phyloP scores from a whole-genome alignment of 2,329 filamentous ascomycete species.

The Ascochyta fabae region DNA sequence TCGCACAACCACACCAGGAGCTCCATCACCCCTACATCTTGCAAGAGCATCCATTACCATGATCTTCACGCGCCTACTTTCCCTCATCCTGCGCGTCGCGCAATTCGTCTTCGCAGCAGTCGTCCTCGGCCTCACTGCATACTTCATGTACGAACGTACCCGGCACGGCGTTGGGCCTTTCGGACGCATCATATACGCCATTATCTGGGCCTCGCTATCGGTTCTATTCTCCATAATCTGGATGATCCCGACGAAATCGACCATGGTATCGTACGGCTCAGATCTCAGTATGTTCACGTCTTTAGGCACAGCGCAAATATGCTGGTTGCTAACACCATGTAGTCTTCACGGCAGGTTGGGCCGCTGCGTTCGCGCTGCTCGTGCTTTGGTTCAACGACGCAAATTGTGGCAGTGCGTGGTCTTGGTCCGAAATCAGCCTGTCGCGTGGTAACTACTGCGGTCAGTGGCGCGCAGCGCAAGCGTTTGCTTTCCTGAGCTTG shows the following conservation, averaged over 20 bases:
- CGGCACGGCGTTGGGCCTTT: constrained; percentile 60
- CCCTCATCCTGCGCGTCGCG: constrained; percentile 64
- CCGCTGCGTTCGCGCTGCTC: constrained; percentile 55
- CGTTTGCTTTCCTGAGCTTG: constrained; percentile 74
- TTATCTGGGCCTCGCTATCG: constrained; percentile 72
- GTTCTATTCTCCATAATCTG: constrained; percentile 74
- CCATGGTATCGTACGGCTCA: constrained; percentile 73
- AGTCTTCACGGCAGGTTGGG: constrained; percentile 73
- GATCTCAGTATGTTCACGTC: constrained; percentile 57
- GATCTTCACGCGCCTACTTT: constrained; percentile 57
- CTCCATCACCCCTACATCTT: neutral
- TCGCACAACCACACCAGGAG: neutral
- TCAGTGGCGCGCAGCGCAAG: constrained; percentile 73
- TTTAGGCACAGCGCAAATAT: too few relatives aligned
- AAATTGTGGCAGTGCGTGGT: constrained; percentile 39
- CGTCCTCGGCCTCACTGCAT: constrained; percentile 40
- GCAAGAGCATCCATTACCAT: constrained; percentile 22
- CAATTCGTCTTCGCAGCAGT: constrained; percentile 75
- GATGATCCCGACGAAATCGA: constrained; percentile 72
- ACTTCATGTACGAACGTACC: constrained; percentile 31
- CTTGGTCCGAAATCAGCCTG: constrained; percentile 63
- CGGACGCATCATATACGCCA: constrained; percentile 76
- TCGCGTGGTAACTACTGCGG: constrained; percentile 60
- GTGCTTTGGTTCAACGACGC: constrained; percentile 35
- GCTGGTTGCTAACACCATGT: neutral